Evolutionary conservation across 2,329 filamentous ascomycete genomes (phyloP), one percentile per base, ranked within the genome.

Genomic region (Penicillium sumatraense): DNA sequence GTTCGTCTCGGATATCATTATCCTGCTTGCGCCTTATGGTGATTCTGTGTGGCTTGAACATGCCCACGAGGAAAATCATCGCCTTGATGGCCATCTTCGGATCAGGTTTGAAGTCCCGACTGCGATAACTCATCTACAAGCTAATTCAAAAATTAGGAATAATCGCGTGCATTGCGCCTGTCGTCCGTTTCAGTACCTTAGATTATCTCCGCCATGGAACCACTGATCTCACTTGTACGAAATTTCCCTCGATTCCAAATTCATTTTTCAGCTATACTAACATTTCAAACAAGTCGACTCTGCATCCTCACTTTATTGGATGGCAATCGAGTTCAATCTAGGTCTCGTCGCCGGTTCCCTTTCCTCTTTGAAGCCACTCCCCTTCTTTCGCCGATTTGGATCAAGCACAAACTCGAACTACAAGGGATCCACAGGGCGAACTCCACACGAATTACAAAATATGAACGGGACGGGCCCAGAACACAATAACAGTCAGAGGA

Each of bases 321-420:
- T 66, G 63, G 52, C 54, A 6, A 51, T 63, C 8, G 63, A 66
- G 24, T 66, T 66, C 54, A 60, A 60, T 9, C 44, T 65, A 7
- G 46, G 46, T 9, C 61, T 65, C 8, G 52, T 62, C 13, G 48
- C 61, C 7, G 61, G 61, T 10, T 64, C 61, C 5, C 56, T 64
- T 8, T 59, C 60, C 0, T 64, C 60, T 13, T 26, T 60, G 9
- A 23, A 20, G 47, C 53, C 53, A 4, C 18, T 56, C 20, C 49
- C 53, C 2, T 16, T 56, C 9, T 56, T 56, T 16, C 49, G 53
- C 10, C 44, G 53, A 27, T 56, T 56, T 29, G 53, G 53, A 3
- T 56, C 53, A 2, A 56, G 20, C 11, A 7, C 11, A 11, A 11
- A 11, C 6, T 29, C 27, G 11, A 6, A 11, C 6, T 29, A 29